A percentile compares a stretch with the other conserved stretches of the same genome.
phyloP scores from a whole-genome alignment of 2,329 filamentous ascomycete genomes.

The Pseudohalonectria lignicola region DNA sequence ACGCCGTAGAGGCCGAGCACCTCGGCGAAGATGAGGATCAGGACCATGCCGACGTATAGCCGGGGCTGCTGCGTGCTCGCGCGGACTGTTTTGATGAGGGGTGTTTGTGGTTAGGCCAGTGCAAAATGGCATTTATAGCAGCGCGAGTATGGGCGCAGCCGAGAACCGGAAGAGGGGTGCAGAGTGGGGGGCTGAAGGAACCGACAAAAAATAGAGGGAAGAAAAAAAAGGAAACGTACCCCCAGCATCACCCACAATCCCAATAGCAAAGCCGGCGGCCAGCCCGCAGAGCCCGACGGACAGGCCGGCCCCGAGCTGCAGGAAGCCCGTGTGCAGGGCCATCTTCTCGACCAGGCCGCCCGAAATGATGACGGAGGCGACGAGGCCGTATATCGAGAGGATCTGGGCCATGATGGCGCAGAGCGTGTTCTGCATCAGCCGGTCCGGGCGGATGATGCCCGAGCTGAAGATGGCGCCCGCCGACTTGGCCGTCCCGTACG shows the following conservation, averaged over 20 bases:
- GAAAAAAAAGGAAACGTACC: constrained; percentile 38
- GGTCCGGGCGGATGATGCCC: constrained; percentile 91
- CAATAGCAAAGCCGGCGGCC: constrained; percentile 74
- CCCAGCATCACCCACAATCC: constrained; percentile 80
- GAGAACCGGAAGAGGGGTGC: too few relatives aligned
- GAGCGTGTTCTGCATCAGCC: constrained; percentile 99
- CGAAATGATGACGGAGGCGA: constrained; percentile 77
- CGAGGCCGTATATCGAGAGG: constrained; percentile 93
- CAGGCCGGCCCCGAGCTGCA: constrained; percentile 73
- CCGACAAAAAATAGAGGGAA: neutral
- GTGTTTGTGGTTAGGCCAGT: too few relatives aligned
- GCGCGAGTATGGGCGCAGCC: too few relatives aligned
- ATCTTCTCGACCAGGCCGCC: constrained; percentile 61
- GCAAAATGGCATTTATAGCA: too few relatives aligned
- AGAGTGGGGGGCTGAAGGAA: too few relatives aligned
- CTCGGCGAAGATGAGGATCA: constrained; percentile 97
- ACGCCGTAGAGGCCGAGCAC: constrained; percentile 33
- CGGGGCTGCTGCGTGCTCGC: constrained; percentile 56
- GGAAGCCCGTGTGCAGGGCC: constrained; percentile 67
- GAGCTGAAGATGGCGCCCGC: constrained; percentile 95
- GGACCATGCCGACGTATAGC: constrained; percentile 91
- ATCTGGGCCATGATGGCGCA: constrained; percentile 99
- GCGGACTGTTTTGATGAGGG: constrained; percentile 1
- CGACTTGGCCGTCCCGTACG: constrained; percentile 97
- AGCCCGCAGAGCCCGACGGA: constrained; percentile 71